Base-by-base conservation (phyloP, 371 early-diverging fungal genomes). In the Circinella minor region DNA sequence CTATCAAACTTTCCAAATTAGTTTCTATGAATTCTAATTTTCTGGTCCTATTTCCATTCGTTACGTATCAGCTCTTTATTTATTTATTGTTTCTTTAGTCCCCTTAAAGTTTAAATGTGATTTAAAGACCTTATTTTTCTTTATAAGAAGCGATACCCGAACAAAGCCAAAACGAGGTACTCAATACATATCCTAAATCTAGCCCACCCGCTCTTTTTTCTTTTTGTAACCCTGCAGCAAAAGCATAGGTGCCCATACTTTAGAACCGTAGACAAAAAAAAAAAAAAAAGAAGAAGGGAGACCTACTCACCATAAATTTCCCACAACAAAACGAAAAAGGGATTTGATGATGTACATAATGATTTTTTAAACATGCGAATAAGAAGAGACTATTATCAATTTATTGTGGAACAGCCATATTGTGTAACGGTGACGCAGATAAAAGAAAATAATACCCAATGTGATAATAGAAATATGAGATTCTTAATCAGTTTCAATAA, bases 361-460 rank as follows among this genome's bases (percentile, higher is more conserved):
- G 55, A 8, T 55, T 20, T 20, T 20, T n/a, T n/a, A 55, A 20
- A 14, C 17, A 15, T 10, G 7, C 11, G 0, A n/a, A 8, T 11
- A 55, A n/a, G 47, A 47, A 47, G 47, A 9, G 47, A n/a, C n/a
- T n/a, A n/a, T n/a, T n/a, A n/a, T 49, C 17, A 4, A 49, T 7
- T 51, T 17, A 27, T 27, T n/a, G 34, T 57, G 57, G 34, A 18
- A 57, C 57, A n/a, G 57, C n/a, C 7, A 27, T 11, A 57, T 57
- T 57, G 57, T 57, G 57, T 27, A 57, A 57, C 57, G 27, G 57
- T 57, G 27, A 57, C 57, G 6, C 57, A 57, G 57, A 57, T 57
- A 57, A 57, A 8, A 9, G 11, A 43, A 51, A 13, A 51, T 9
- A 57, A 14, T 20, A 55, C 17, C 57, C 57, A 57, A 5, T 57